Evolutionary conservation across 192 early-diverging fungal genomes (phyloP), one percentile per base, ranked within the genome.

Genomic region (Phlyctochytrium arcticum): DNA sequence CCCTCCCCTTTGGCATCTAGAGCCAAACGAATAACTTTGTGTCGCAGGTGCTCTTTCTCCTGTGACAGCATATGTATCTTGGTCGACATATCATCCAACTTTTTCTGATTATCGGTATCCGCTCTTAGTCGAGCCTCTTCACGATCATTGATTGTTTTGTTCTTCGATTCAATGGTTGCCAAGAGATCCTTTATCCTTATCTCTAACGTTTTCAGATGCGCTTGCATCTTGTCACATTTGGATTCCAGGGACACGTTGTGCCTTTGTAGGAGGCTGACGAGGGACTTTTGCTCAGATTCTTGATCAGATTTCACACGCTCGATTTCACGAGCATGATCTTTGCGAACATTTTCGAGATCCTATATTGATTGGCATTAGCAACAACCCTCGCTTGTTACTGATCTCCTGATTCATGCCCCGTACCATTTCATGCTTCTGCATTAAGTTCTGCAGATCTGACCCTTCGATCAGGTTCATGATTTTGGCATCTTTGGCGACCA

Each of bases 401-500:
- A 53, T 24, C 15, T 0, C 0, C 50, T 1, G 42, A 21, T 26
- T 2, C 17, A 17, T 17, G 8, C 30, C 19, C n/a, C 48, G 2
- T 66, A 79, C 83, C 67, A 85, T 31, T 60, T 85, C 84, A 64
- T 85, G 81, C 58, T 85, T 83, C 63, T 85, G 81, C 71, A 85
- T 82, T 46, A 85, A 57, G 21, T 68, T 74, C 59, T 85, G 79
- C 67, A 85, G 60, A 55, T 85, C 84, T 3, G 73, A 74, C 0
- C 84, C 84, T 58, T 85, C 84, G 48, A 85, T 82, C 48, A 85
- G 48, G 33, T 73, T 79, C 81, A 85, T 84, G 48, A 85, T 85
- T 60, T 85, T 85, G 6, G 84, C 84, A 67, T 85, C 84, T 65
- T 85, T 85, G 9, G 81, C 68, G 6, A 85, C 78, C 84, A 85